These are phyloP conservation scores for Raffaelea deltoideospora DNA, from an alignment of 2,329 filamentous ascomycete species.

Conservation along the genomic window DNA sequence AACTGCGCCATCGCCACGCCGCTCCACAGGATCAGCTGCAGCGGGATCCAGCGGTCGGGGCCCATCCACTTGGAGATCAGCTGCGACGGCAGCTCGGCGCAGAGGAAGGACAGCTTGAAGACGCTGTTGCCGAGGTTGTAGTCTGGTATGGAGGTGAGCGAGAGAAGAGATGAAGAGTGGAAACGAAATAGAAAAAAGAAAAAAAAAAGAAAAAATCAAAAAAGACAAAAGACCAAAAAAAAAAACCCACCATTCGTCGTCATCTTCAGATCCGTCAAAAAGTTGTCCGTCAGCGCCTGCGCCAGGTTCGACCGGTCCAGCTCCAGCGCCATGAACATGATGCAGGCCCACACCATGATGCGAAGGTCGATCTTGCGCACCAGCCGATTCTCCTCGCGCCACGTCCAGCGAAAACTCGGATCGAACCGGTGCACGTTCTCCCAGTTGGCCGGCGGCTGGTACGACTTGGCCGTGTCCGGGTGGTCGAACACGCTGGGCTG, in stretches of 20 bases:
- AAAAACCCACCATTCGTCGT: conserved; percentile 24
- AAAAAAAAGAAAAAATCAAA: background rate
- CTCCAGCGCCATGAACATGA: conserved; percentile 36
- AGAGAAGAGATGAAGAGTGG: no score
- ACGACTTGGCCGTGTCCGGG: conserved; percentile 18
- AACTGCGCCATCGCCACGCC: conserved; percentile 34
- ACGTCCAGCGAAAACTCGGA: conserved; percentile 25
- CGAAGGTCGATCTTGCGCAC: conserved; percentile 29
- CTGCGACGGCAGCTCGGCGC: conserved; percentile 45
- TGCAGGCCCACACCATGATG: conserved; percentile 29
- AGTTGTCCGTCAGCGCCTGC: conserved; percentile 32
- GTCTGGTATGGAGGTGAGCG: conserved; percentile 16
- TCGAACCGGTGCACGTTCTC: conserved; percentile 32
- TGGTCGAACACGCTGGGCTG: conserved; percentile 24
- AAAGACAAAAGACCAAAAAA: background rate
- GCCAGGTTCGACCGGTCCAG: conserved; percentile 30
- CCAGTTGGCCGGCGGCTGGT: conserved; percentile 17
- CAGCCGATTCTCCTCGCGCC: conserved; percentile 21
- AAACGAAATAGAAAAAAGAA: no score
- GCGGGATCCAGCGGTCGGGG: conserved; percentile 44
- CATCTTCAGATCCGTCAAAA: conserved; percentile 25
- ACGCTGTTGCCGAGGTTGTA: conserved; percentile 35
- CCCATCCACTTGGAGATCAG: conserved; percentile 42
- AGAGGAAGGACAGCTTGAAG: conserved; percentile 33
- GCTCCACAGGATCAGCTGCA: conserved; percentile 42